phyloP scores from a whole-genome alignment of 2,329 filamentous ascomycete species.

The Botrytis sinoallii region DNA sequence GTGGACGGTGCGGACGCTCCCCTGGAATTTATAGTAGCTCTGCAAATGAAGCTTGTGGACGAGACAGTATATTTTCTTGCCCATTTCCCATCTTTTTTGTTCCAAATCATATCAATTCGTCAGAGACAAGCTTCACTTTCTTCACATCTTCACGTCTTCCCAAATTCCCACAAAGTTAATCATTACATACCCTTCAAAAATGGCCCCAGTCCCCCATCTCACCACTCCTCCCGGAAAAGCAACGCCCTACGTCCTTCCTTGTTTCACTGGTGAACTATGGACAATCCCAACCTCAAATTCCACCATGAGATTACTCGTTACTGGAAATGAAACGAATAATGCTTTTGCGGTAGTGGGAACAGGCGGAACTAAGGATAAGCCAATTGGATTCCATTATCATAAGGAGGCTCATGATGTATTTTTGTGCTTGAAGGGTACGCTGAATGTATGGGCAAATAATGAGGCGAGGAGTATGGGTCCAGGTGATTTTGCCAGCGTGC shows the following conservation, averaged over 20 bases:
- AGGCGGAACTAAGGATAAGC: slow-evolving; percentile 31
- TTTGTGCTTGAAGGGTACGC: slow-evolving; percentile 51
- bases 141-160: neutral
- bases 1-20: neutral
- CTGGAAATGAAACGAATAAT: slow-evolving; percentile 33
- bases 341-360: slow-evolving; percentile 33
- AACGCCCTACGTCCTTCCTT: slow-evolving; percentile 27
- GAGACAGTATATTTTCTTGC: neutral
- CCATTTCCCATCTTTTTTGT: neutral
- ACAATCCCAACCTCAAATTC: slow-evolving; percentile 32
- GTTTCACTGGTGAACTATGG: slow-evolving; percentile 31
- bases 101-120: neutral
- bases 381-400: slow-evolving; percentile 54
- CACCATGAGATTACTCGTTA: slow-evolving; percentile 32
- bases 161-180: neutral
- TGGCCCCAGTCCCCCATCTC: slow-evolving; percentile 2
- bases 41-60: neutral
- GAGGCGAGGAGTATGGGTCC: slow-evolving; percentile 51
- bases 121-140: neutral
- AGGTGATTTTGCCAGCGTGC: slow-evolving; percentile 57
- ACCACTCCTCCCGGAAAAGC: slow-evolving; percentile 10
- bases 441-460: slow-evolving; percentile 58
- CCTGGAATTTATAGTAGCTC: neutral
- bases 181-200: neutral
- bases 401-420: slow-evolving; percentile 57